Base-by-base conservation (phyloP, 441 rosid species). In the Corymbia citriodora region DNA sequence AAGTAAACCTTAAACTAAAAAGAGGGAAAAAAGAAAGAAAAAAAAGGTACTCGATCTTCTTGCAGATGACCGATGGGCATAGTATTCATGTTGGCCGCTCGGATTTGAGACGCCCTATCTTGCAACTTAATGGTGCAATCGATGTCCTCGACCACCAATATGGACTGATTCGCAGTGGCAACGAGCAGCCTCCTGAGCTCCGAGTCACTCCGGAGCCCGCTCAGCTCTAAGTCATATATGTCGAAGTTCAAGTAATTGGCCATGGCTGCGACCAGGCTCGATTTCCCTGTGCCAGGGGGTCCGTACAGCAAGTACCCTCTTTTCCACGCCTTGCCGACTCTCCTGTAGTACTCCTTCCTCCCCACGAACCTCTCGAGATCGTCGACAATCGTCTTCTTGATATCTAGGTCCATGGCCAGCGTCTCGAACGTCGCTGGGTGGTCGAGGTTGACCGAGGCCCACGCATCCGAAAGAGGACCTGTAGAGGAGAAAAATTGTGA, bases 271-370 rank as follows among this genome's bases (percentile, higher is more conserved):
- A 89, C 88, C 48, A 89, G 65, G 88, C 89, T 86, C 18, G 89
- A 89, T 50, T 89, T 89, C 33, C 91, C 91, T 0, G 91, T 89
- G 33, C 91, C 91, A 0, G 91, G 91, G 23, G 89, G 89, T 17
- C 89, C 89, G 15, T 89, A 65, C 88, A 89, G 18, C 36, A 89
- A 40, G 88, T 89, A 89, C 33, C 91, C 89, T 23, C 91, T 50
- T 87, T 86, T 89, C 89, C 91, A 86, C 8, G 89, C 91, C 91
- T 89, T 89, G 27, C 91, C 91, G 19, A 89, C 91, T 65, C 88
- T 89, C 61, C 49, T 65, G 27, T 86, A 89, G 88, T 89, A 89
- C 55, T 89, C 88, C 86, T 89, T 89, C 91, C 91, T 63, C 19
- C 27, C 14, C 45, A 86, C 17, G 53, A 89, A 89, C 14, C 91